Base-by-base conservation (phyloP, 2,329 filamentous ascomycete genomes). In the Penicillium sp. region DNA sequence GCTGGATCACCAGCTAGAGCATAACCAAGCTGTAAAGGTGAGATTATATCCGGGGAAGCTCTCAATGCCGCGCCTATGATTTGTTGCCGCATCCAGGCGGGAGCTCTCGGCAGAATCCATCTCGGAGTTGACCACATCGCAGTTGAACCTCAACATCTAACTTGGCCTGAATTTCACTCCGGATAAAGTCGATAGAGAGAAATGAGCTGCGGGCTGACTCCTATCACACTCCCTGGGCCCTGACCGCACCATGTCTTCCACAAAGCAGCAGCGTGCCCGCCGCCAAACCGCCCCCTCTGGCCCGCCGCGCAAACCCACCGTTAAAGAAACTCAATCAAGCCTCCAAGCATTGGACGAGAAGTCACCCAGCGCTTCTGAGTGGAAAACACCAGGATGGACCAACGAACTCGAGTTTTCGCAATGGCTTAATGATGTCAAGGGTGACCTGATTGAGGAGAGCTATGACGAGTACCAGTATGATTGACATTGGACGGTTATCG, bases 391-490 rank as follows among this genome's bases (percentile, higher is more conserved):
- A 2, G 54, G 49, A 13, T 67, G 64, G 60, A 59, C 59, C 81
- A 78, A 86, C 77, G 74, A 86, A 63, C 71, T 87, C 29, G 84
- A 86, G 9, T 84, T 87, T 53, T 81, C 80, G 27, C 74, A 79
- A 60, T 85, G 85, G 79, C 86, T 87, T 69, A 77, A 80, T 62
- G 76, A 75, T 23, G 72, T 88, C 52, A 86, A 89, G 65, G 82
- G 86, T 47, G 84, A 86, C 64, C 77, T 97, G 69, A 79, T 96
- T 31, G 85, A 93, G 67, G 87, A 91, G 53, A 94, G 90, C 72
- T 91, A 96, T 72, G 87, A 90, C 65, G 87, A 93, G 71, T 96
- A 96, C 73, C 80, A 89, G 87, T 93, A 83, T 35, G 40, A 31
- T 49, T 7, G 25, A 57, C 58, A 56, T 53, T 49, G 51, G 53